Evolutionary conservation across 1,284 basidiomycete species (phyloP), one percentile per base, ranked within the genome.

Genomic region (Apiotrichum montevideense): DNA sequence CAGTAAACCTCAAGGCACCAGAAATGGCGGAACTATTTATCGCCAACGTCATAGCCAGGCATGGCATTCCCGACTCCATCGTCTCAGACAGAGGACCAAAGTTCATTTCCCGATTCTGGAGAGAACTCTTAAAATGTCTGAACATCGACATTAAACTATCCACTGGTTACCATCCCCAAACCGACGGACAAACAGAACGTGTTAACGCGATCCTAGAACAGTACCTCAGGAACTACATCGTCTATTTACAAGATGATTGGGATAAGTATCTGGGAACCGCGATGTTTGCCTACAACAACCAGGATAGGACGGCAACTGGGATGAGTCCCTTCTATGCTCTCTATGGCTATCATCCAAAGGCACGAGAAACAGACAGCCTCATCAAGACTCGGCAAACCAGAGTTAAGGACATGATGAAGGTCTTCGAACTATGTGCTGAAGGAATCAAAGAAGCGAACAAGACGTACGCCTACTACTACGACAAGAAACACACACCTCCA

Each of bases 221-320:
- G 68, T 73, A 66, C 46, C 54, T 72, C 3, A 58, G 64, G 3
- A 41, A 61, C 32, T 71, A 57, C 54, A n/a, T 21, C 3, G 70
- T 77, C 35, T 65, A 72, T n/a, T 67, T 77, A 13, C 79, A 83
- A 57, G 65, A 68, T 34, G 76, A 81, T 9, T 83, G 81, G 82
- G 7, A 37, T 11, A 37, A 37, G 37, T 37, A 11, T 37, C 37
- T 37, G 37, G 37, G 37, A 37, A 37, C 37, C 6, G 37, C 37
- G 11, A 37, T 37, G 37, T 37, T 37, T 37, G 37, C 37, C 37
- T 37, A 37, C 37, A 37, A 37, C 37, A 37, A 37, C 11, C 37
- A 37, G 37, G 37, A 37, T 11, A 7, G 37, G 11, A 37, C 37
- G 11, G 11, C 37, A 6, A 37, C 37, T 11, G 6, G 37, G 6